Percentiles rank a stretch among this genome's conserved stretches.
These are phyloP conservation scores for Gossypium turneri DNA, from an alignment of 345 rosid species.

Conservation along the genomic window DNA sequence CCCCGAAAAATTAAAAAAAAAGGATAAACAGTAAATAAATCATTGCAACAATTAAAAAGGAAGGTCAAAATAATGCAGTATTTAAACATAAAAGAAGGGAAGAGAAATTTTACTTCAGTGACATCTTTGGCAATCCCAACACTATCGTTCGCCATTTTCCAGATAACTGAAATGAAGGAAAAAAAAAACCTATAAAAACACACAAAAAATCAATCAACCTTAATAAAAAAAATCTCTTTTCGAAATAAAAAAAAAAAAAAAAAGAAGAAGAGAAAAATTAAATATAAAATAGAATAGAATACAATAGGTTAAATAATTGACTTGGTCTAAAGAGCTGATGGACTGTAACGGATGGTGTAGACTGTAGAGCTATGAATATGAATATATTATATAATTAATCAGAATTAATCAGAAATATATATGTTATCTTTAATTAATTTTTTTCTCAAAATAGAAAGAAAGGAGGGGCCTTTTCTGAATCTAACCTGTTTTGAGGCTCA, in stretches of 20 bases:
- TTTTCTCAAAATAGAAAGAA: neutral
- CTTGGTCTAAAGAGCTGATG: neutral
- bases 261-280: neutral
- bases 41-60: neutral
- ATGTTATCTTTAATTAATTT: neutral
- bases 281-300: neutral
- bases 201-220: neutral
- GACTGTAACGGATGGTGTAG: neutral
- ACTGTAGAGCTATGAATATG: no score
- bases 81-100: neutral
- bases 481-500: neutral
- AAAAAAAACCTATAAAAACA: neutral
- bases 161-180: conserved; percentile 23
- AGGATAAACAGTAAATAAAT: neutral
- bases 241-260: neutral
- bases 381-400: no score
- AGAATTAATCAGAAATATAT: no score
- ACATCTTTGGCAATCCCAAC: conserved; percentile 70
- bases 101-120: conserved; percentile 51
- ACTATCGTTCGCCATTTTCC: conserved; percentile 45
- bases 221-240: neutral
- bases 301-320: neutral
- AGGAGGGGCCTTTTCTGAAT: neutral
- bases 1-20: neutral
- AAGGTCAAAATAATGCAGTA: neutral